These are phyloP conservation scores for Coniferiporia sulphurascens DNA, from an alignment of 1,284 basidiomycete species.

Conservation along the genomic window DNA sequence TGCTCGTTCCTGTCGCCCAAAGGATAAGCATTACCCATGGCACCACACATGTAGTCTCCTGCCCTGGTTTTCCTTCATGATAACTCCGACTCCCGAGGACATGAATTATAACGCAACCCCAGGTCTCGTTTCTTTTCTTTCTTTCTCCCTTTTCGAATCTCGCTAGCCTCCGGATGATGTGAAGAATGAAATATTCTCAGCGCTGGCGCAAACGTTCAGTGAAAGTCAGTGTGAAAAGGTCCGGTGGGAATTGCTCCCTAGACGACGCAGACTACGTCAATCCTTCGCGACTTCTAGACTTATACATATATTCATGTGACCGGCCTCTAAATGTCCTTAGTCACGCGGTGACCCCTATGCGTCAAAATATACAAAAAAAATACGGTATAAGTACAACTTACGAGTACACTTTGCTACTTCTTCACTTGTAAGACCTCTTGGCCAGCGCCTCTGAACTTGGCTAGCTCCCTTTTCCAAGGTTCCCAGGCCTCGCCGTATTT, in stretches of 20 bases:
- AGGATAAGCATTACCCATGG: neutral
- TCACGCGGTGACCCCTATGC: no score
- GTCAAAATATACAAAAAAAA: neutral
- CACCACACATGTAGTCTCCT: neutral
- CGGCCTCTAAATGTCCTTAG: no score
- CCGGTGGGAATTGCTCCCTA: constrained; percentile 1
- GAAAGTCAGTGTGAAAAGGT: neutral
- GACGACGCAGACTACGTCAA: neutral
- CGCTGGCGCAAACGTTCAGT: neutral
- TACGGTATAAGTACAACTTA: neutral
- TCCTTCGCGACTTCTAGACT: neutral
- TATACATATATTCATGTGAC: no score
- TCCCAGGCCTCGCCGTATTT: constrained; percentile 84
- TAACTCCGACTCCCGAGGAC: no score
- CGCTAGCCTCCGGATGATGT: neutral
- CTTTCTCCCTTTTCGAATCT: neutral
- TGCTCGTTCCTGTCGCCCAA: neutral
- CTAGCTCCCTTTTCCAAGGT: constrained; percentile 80
- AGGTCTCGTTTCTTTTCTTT: neutral
- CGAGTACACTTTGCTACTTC: neutral
- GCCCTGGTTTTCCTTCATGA: neutral
- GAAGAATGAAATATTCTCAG: neutral
- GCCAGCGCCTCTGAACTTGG: constrained; percentile 76
- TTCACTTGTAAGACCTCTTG: constrained; percentile 45
- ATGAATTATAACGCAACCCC: no score